These are phyloP conservation scores for Cymbopogon flexuosus DNA, from an alignment of 202 grass and related monocot genomes.

Conservation along the genomic window DNA sequence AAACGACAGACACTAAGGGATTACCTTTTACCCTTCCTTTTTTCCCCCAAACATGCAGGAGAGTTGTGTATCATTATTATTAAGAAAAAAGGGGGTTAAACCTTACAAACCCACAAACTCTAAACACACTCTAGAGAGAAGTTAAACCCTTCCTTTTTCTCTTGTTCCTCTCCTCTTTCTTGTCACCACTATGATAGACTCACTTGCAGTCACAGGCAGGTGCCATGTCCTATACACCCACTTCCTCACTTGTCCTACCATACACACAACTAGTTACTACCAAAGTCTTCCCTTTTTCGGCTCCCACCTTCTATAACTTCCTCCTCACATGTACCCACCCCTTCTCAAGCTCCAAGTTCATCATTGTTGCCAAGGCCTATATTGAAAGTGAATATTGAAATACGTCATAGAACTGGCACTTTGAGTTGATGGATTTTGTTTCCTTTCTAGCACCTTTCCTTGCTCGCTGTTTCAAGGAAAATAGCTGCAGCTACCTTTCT, in stretches of 20 bases:
- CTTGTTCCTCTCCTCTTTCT: neutral
- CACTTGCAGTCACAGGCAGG: neutral
- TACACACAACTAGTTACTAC: neutral
- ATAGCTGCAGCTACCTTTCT: neutral
- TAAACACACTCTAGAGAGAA: neutral
- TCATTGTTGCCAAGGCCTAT: neutral
- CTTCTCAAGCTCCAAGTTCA: neutral
- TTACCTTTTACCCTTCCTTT: neutral
- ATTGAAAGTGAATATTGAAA: slow-evolving; percentile 3
- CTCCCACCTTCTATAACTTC: neutral
- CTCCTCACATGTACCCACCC: neutral
- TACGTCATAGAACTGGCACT: neutral
- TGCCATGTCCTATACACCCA: neutral
- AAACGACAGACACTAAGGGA: no score
- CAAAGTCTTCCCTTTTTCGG: neutral
- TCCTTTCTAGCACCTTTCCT: neutral
- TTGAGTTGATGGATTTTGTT: neutral
- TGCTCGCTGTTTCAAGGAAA: neutral
- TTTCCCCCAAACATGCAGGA: neutral
- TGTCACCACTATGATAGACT: neutral
- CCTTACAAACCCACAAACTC: neutral
- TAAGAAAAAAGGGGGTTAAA: neutral
- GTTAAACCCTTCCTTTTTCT: neutral
- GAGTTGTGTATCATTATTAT: neutral
- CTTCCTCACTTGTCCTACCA: neutral